Percentiles rank a stretch among this genome's conserved stretches.
phyloP scores from a whole-genome alignment of 1,139 yeast genomes.

The Pneumocystis jirovecii region DNA sequence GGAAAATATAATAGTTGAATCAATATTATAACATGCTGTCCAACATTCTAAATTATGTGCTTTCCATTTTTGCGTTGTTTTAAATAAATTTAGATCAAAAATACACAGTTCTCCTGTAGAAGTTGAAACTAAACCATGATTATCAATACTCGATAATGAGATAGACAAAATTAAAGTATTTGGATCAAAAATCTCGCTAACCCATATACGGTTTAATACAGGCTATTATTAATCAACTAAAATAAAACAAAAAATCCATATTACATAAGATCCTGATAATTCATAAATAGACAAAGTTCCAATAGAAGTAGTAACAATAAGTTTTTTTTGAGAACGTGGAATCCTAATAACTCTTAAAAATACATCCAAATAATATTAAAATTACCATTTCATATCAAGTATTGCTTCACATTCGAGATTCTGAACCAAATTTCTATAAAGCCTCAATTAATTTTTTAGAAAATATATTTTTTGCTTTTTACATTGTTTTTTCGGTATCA shows the following conservation, averaged over 20 bases:
- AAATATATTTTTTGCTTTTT: background rate
- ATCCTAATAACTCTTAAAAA: background rate
- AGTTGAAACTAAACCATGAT: constrained; percentile 5
- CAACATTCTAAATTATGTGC: constrained; percentile 7
- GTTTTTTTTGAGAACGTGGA: background rate
- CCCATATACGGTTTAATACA: background rate
- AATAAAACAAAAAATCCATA: background rate
- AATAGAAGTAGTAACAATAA: constrained; percentile 5
- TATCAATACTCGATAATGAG: constrained; percentile 1
- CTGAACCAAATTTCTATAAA: background rate
- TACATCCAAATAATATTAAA: background rate
- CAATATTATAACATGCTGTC: constrained; percentile 5
- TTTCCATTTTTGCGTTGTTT: background rate
- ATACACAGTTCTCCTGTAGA: constrained; percentile 3
- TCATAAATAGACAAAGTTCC: constrained; percentile 6
- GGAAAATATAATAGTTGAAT: constrained; percentile 3
- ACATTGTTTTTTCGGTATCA: background rate
- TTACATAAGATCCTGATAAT: background rate
- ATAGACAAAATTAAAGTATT: constrained; percentile 6
- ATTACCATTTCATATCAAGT: constrained; percentile 10
- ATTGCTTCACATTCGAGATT: constrained; percentile 7
- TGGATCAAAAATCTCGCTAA: background rate
- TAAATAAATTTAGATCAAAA: background rate
- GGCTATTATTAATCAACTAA: background rate
- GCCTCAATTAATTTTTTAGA: background rate